Conservation (phyloP, 495 filamentous ascomycete species). For the Copromyces sp. region DNA sequence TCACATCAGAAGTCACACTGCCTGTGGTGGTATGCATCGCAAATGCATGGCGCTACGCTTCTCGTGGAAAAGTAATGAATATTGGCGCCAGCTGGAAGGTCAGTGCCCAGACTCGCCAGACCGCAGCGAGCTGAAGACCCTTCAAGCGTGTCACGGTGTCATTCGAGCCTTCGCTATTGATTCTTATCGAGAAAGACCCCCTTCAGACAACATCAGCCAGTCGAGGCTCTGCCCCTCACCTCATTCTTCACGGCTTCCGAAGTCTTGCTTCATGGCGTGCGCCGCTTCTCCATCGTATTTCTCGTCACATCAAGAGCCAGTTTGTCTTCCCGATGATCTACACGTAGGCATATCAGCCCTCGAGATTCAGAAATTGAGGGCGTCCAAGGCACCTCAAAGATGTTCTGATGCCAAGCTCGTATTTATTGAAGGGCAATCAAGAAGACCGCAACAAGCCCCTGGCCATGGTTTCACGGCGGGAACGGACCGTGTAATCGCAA, state of each 20-base stretch:
- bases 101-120: neutral
- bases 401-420: neutral
- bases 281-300: neutral
- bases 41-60: neutral
- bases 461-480: neutral
- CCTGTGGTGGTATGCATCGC: neutral
- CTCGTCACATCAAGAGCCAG: neutral
- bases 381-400: neutral
- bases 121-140: neutral
- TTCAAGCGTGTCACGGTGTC: neutral
- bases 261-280: neutral
- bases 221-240: neutral
- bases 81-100: neutral
- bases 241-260: neutral
- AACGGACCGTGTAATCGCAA: neutral
- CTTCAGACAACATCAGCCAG: neutral
- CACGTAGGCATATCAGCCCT: neutral
- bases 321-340: neutral
- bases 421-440: neutral
- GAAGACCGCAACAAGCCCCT: neutral
- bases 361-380: neutral
- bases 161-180: neutral
- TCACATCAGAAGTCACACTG: neutral
- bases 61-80: neutral
- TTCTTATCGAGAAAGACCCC: neutral